Percentiles rank a stretch among this genome's conserved stretches.
Conservation (phyloP, 148 eudicot genomes). For the Rhododendron kiyosumense region DNA sequence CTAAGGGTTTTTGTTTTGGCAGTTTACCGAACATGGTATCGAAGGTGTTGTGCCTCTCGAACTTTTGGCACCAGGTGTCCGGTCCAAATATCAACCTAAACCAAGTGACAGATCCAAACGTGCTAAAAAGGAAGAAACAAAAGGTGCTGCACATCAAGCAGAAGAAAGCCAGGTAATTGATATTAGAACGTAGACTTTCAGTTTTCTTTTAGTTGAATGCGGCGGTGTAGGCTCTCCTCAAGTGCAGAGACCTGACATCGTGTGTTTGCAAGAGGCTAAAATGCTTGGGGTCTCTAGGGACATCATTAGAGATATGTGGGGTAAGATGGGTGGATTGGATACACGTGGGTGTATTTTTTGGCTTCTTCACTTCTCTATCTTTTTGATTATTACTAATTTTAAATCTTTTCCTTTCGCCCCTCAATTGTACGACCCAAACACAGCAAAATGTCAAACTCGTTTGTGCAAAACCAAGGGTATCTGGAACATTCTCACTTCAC, state of each 20-base stretch:
- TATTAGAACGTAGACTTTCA: not conserved
- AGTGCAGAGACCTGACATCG: not conserved
- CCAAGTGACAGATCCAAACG: slow-evolving; percentile 81
- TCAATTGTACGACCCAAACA: not conserved
- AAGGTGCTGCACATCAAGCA: slow-evolving; percentile 45
- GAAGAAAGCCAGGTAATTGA: slow-evolving; percentile 75
- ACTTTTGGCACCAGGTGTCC: slow-evolving; percentile 63
- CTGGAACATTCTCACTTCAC: not conserved
- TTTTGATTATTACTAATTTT: not conserved
- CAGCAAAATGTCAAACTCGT: not conserved
- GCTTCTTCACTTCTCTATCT: not conserved
- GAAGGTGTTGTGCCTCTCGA: slow-evolving; percentile 96
- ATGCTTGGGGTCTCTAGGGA: not conserved
- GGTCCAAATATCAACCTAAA: slow-evolving; percentile 79
- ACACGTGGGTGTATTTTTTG: not conserved
- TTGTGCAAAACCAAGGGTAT: not conserved
- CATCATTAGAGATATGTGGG: not conserved
- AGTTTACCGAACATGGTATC: slow-evolving; percentile 92
- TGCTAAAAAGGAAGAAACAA: slow-evolving; percentile 84
- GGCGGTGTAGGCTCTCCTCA: not conserved
- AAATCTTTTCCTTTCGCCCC: not conserved
- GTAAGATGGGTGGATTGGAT: not conserved
- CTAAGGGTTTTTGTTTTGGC: not conserved
- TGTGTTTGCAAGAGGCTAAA: not conserved
- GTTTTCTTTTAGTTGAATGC: not conserved